Conservation (phyloP, 2,329 filamentous ascomycete genomes). For the Neonectria faginata region DNA sequence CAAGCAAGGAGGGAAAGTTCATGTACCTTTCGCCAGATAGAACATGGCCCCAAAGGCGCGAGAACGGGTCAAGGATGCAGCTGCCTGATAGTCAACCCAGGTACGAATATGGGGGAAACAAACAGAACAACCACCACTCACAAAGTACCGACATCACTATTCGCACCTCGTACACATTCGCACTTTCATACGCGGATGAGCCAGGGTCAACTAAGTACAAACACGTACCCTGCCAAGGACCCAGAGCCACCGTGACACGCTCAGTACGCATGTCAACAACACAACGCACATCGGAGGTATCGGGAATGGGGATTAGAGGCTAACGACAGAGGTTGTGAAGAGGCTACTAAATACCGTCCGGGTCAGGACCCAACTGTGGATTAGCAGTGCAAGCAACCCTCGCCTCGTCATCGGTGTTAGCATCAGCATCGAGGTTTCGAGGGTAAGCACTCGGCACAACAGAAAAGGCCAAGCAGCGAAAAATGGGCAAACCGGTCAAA, state of each 20-base stretch:
- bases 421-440: background rate
- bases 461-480: background rate
- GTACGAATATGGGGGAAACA: background rate
- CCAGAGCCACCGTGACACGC: background rate
- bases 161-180: background rate
- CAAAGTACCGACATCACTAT: background rate
- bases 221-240: background rate
- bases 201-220: background rate
- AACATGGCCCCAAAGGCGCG: slow-evolving; percentile 16
- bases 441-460: background rate
- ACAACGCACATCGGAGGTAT: background rate
- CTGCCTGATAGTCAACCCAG: background rate
- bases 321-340: background rate
- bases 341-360: background rate
- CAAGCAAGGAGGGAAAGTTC: slow-evolving; percentile 7
- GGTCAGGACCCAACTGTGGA: background rate
- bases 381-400: background rate
- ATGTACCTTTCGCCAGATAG: slow-evolving; percentile 15
- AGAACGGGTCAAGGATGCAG: slow-evolving; percentile 9
- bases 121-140: slow-evolving; percentile 12
- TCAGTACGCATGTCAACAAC: background rate
- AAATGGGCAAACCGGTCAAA: background rate
- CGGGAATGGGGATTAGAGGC: background rate
- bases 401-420: background rate
- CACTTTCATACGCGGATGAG: background rate